Base-by-base conservation (phyloP, 257 asterid species). In the Nicotiana noctiflora region DNA sequence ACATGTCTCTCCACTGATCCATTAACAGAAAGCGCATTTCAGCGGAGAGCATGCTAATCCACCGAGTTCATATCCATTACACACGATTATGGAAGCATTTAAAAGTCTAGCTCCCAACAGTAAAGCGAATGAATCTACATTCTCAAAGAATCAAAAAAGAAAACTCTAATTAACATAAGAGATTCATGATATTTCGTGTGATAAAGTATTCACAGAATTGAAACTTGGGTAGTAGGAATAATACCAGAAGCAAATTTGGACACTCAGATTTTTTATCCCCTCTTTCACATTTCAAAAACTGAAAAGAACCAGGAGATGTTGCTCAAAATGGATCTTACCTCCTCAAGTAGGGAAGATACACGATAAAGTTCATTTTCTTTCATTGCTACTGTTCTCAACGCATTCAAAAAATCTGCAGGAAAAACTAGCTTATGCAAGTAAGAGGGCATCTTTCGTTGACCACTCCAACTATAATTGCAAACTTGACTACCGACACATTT, bases 361-460 rank as follows among this genome's bases (percentile, higher is more conserved):
- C 87, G 87, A 84, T 90, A 85, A 77, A 93, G 90, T 83, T 95
- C 93, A 40, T 63, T 84, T 80, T 92, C 97, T 82, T 88, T 92
- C 98, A 92, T 92, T 85, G 97, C 87, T 76, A 93, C 83, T 29
- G 99, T 91, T 88, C 97, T 90, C 86, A 95, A 82, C 83, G 97
- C 89, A 79, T 93, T 86, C 89, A 95, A 87, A 86, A 93, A 93
- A 37, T 89, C 90, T 77, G 92, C 98, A 2, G 99, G 98, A 67
- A 95, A 95, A 83, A 95, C 90, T 53, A 93, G 94, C 77, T 88
- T 89, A 83, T 85, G 81, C 51, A 80, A 21, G 80, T 93, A 95
- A 40, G 97, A 88, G 44, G 98, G 97, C 59, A 74, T 82, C 83
- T 88, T 92, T 83, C 97, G 97, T 66, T 82, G 82, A 51, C 97